Evolutionary conservation across 768 basidiomycete genomes (phyloP), one percentile per base, ranked within the genome.

Genomic region (Mycena capillaripes): DNA sequence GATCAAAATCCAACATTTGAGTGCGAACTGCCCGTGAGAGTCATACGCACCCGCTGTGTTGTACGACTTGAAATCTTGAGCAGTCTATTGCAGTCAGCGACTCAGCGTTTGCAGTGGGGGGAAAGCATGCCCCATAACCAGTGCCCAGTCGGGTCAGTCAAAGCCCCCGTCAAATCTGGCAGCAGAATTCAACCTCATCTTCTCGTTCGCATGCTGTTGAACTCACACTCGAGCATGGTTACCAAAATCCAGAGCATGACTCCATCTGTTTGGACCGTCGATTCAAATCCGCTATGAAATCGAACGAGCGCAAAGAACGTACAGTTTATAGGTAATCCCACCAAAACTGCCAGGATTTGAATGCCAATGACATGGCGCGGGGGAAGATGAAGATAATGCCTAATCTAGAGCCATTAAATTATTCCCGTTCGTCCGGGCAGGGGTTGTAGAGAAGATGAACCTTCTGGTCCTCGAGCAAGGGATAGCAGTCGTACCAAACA

Each of bases 21-120:
- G n/a, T n/a, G n/a, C n/a, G n/a, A n/a, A n/a, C n/a, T n/a, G n/a
- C n/a, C n/a, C n/a, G n/a, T n/a, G n/a, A n/a, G n/a, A n/a, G n/a
- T n/a, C n/a, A n/a, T n/a, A n/a, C n/a, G n/a, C n/a, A 32, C 61
- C 61, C 2, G 48, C 50, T 16, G 62, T 64, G 25, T 64, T 64
- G 34, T 64, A 64, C 27, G 62, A 64, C 34, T 53, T 64, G 62
- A 64, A 40, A 30, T 64, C 50, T 53, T 64, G 62, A 1, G 23
- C 62, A 12, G 62, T 64, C 62, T 53, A 50, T 10, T 50, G 10
- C 19, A 2, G n/a, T 25, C 48, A 25, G 9, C 23, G 25, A 50
- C 23, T 3, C 23, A 50, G 14, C 23, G 25, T 10, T 50, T 23
- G 21, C 11, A n/a, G n/a, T n/a, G n/a, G n/a, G n/a, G n/a, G n/a